Evolutionary conservation across 306 rosid genomes (phyloP), one percentile per base, ranked within the genome.

Genomic region (Nissolia schottii): DNA sequence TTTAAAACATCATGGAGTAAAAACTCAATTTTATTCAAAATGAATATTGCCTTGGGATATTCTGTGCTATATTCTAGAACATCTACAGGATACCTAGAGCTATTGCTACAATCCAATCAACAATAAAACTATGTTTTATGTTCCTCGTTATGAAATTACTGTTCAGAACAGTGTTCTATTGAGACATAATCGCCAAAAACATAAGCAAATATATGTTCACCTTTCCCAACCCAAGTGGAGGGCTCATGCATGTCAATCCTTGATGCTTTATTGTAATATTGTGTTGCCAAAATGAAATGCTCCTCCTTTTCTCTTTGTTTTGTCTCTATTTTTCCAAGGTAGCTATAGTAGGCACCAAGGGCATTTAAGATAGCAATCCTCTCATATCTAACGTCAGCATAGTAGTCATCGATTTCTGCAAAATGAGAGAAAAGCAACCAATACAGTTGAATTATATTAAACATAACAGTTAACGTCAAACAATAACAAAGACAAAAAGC

Each of bases 181-280:
- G 65, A 59, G 49, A 69, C 28, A 68, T 20, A 24, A 3, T 32
- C 40, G 35, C 54, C 7, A 43, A 11, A 56, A 14, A 58, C 50
- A 70, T 18, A 74, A 31, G 23, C 22, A 60, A 32, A 38, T 22
- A 68, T 55, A 54, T 8, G 35, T 25, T 72, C 61, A 95, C 99
- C 99, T 91, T 95, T 95, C 63, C 97, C 99, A 79, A 95, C 89
- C 99, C 99, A 95, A 1, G 99, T 95, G 69, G 99, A 91, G 55
- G 97, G 89, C 79, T 95, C 99, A 11, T 95, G 99, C 92, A 89
- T 92, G 81, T 91, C 97, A 1, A 94, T 91, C 83, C 97, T 87
- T 3, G 97, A 94, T 5, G 99, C 97, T 77, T 91, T 95, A 80
- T 95, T 95, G 90, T 89, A 95, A 78, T 91, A 91, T 77, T 95